Evolutionary conservation across 768 basidiomycete species (phyloP), one percentile per base, ranked within the genome.

Genomic region (Lactarius psammicola): DNA sequence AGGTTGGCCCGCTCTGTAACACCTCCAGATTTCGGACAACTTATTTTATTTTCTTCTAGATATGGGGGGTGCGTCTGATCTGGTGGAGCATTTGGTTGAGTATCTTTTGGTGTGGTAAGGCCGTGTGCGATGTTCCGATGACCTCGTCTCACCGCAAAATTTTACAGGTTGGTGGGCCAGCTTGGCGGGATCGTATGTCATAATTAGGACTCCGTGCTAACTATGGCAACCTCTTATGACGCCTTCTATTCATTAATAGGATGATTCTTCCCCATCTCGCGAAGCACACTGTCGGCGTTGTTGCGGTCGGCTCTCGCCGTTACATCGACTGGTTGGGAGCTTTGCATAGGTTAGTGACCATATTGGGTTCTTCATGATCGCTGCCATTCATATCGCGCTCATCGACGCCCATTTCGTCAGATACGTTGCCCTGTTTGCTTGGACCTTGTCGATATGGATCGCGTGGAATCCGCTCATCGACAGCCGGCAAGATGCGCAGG

Each of bases 51-150:
- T 49, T 17, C 38, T 23, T 36, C n/a, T 56, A 85, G 82, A 76
- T 88, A 13, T 88, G 85, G 84, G 80, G 81, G 36, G 81, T 88
- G 11, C 78, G 78, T 62, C 75, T 90, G 55, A 60, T 89, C 7
- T 92, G 85, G 84, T 94, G 91, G 91, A 90, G 87, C 65, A 86
- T 93, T 63, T 96, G 92, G 92, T 77, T 94, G 33, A 84, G 81
- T 44, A 84, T 95, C 36, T 77, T 84, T 5, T 96, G 94, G 94
- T 84, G 76, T 73, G 89, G 88, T 86, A 42, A 20, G 59, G 46
- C 34, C 56, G 23, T n/a, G 5, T 18, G 26, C 38, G 40, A 40
- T 59, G 49, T 18, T 13, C 7, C 13, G 31, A 49, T 18, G 33
- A 65, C 31, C 61, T 64, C 33, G 3, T 62, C 60, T 53, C 51